Percentiles rank a stretch among this genome's conserved stretches.
Evolutionary conservation across 495 filamentous ascomycete species (phyloP).

Genomic region (Aspergillus taichungensis): DNA sequence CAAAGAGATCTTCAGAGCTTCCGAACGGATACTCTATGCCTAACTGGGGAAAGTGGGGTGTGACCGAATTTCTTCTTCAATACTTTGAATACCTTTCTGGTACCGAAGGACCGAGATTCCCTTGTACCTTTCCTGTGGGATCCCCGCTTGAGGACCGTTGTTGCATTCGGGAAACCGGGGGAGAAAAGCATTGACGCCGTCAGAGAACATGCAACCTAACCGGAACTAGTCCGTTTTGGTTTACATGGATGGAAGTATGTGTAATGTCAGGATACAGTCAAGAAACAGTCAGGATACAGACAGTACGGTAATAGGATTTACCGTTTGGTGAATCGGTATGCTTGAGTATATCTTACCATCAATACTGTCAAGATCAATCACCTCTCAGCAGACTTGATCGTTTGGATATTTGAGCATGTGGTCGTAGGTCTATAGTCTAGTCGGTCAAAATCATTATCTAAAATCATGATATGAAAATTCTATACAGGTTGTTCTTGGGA

Average conservation of each 20-base stretch:
- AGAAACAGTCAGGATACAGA: background rate
- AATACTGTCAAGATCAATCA: no score
- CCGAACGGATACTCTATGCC: no score
- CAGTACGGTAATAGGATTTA: background rate
- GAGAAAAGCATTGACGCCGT: conserved; percentile 15
- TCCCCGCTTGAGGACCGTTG: no score
- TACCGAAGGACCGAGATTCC: background rate
- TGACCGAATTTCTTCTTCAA: background rate
- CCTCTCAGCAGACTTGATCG: no score
- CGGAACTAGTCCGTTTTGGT: conserved; percentile 9
- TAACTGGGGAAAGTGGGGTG: background rate
- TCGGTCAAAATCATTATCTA: no score
- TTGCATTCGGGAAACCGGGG: conserved; percentile 27
- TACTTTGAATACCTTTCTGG: background rate
- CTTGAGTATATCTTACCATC: no score
- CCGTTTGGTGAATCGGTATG: no score
- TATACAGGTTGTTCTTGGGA: no score
- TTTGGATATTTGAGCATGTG: no score
- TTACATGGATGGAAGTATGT: no score
- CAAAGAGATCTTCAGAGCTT: background rate
- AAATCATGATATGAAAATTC: no score
- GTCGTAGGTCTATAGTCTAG: no score
- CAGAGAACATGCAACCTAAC: conserved; percentile 4
- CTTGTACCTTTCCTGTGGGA: background rate
- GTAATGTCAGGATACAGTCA: background rate